Evolutionary conservation across 2,329 filamentous ascomycete species (phyloP).

Genomic region (Scedosporium apiospermum): DNA sequence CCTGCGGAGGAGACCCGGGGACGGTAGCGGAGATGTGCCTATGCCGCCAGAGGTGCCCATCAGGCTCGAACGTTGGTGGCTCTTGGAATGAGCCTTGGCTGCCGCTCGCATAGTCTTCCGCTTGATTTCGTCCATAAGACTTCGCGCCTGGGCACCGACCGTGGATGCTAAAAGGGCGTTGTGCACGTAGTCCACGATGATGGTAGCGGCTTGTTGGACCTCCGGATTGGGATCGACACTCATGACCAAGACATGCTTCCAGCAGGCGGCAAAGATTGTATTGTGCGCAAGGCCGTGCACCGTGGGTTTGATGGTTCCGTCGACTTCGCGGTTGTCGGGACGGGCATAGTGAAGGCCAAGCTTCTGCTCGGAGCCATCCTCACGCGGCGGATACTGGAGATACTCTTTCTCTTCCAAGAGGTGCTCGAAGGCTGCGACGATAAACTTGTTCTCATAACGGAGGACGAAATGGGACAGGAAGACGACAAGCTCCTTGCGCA

Average conservation of each 20-base stretch:
- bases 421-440: conserved; percentile 88
- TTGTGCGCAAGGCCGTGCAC: conserved; percentile 64
- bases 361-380: conserved; percentile 49
- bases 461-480: conserved; percentile 89
- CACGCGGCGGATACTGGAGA: conserved; percentile 42
- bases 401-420: conserved; percentile 74
- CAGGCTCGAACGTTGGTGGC: conserved; percentile 32
- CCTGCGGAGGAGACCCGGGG: conserved; percentile 50
- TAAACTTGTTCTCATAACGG: conserved; percentile 84
- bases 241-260: conserved; percentile 86
- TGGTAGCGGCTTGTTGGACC: conserved; percentile 72
- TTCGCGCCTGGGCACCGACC: conserved; percentile 60
- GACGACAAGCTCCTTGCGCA: conserved; percentile 84
- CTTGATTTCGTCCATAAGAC: conserved; percentile 64
- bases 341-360: conserved; percentile 55
- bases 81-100: conserved; percentile 30
- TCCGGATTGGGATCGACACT: conserved; percentile 93
- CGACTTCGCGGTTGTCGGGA: conserved; percentile 42
- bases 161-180: conserved; percentile 67
- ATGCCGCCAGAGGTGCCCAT: conserved; percentile 25
- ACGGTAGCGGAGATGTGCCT: conserved; percentile 34
- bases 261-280: conserved; percentile 85
- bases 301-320: conserved; percentile 47
- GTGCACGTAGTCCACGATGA: conserved; percentile 82
- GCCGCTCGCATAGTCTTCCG: conserved; percentile 37